phyloP scores from a whole-genome alignment of 1,284 basidiomycete genomes.

The Fomitopsis schrenkii region DNA sequence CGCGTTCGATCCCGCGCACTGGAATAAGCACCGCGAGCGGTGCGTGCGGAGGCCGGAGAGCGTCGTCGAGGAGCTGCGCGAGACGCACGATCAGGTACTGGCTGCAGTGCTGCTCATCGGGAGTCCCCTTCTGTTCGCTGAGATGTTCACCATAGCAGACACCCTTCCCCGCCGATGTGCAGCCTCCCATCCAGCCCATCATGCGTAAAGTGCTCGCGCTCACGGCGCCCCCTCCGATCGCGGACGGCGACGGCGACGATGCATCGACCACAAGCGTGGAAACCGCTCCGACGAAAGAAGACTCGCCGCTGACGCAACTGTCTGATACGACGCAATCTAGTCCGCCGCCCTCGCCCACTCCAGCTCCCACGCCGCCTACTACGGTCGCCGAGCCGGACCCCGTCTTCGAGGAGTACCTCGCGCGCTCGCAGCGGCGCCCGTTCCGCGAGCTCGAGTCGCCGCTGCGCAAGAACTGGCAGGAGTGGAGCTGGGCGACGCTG shows the following conservation, averaged over 20 bases:
- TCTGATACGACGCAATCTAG: not conserved
- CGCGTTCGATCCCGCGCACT: conserved; percentile 62
- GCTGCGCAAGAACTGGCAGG: conserved; percentile 16
- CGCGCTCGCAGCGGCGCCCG: conserved; percentile 16
- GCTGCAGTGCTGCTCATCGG: not conserved
- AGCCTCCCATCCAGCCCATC: not conserved
- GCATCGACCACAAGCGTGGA: not conserved
- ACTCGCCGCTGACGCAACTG: conserved; percentile 1
- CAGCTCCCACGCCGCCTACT: not conserved
- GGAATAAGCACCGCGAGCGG: conserved; percentile 56
- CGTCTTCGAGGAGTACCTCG: conserved; percentile 21
- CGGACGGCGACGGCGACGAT: conserved; percentile 31
- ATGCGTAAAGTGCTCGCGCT: conserved; percentile 1
- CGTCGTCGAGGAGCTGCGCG: conserved; percentile 16
- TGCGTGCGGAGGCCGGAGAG: conserved; percentile 37
- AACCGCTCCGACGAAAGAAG: conserved; percentile 3
- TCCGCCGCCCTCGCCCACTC: conserved; percentile 7
- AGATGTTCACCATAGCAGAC: not conserved
- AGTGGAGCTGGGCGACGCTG: conserved; percentile 21
- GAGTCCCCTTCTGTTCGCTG: not conserved
- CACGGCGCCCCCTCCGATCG: conserved; percentile 31
- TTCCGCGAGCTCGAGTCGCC: conserved; percentile 12
- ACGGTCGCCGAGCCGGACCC: conserved; percentile 8
- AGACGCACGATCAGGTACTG: conserved; percentile 14
- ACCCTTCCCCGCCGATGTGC: conserved; percentile 3